Conservation (phyloP, 192 early-diverging fungal species). For the Gigaspora rosea region DNA sequence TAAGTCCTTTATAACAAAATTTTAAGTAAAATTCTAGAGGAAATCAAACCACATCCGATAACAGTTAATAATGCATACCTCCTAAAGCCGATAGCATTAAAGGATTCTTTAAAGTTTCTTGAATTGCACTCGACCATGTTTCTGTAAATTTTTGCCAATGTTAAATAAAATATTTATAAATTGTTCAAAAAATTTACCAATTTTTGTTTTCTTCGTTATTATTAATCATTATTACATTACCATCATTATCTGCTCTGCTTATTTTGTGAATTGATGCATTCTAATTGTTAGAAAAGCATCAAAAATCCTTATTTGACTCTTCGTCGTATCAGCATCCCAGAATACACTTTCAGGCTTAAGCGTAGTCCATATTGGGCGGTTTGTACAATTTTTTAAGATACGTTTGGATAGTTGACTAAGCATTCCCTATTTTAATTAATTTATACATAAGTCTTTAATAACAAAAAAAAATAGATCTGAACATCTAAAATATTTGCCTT, state of each 20-base stretch:
- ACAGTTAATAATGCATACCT: constrained; percentile 16
- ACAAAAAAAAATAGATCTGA: neutral
- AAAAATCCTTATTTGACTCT: constrained; percentile 60
- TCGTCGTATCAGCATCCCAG: constrained; percentile 57
- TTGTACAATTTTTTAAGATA: constrained; percentile 45
- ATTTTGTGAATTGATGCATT: constrained; percentile 29
- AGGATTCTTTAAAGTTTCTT: constrained; percentile 40
- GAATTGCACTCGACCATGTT: constrained; percentile 51
- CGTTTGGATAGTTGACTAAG: constrained; percentile 51
- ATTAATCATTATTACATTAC: neutral
- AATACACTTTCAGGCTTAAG: constrained; percentile 73
- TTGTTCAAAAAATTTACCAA: neutral
- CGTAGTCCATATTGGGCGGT: constrained; percentile 55
- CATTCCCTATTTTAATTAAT: neutral
- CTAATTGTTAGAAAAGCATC: constrained; percentile 53
- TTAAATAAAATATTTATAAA: too few relatives aligned
- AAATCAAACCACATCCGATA: neutral
- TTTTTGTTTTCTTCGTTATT: neutral
- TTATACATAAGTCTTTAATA: neutral
- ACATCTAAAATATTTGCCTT: constrained; percentile 46
- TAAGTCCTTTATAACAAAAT: constrained; percentile 70
- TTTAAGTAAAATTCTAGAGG: too few relatives aligned
- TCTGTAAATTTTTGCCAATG: constrained; percentile 9
- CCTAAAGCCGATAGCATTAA: constrained; percentile 46
- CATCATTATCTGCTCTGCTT: neutral